A percentile compares a stretch with the other conserved stretches of the same genome.
Conservation (phyloP, 2,329 filamentous ascomycete genomes). For the Calonectria crousiana region DNA sequence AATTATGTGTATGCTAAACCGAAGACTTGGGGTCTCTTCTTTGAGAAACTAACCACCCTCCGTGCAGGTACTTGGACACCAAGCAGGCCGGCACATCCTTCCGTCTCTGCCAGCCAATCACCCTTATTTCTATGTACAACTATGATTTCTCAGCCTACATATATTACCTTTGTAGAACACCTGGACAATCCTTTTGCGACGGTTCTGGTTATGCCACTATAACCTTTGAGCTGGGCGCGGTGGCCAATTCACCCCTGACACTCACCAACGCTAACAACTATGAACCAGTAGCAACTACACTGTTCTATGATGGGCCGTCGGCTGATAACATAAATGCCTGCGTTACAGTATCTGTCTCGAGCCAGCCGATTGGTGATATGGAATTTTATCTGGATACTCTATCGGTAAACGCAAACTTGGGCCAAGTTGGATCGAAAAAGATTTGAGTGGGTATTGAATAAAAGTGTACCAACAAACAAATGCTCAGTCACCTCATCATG, state of each 20-base stretch:
- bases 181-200: accelerated
- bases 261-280: neutral
- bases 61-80: neutral
- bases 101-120: neutral
- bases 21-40: neutral
- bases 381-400: neutral
- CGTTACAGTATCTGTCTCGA: neutral
- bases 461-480: neutral
- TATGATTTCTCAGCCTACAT: neutral
- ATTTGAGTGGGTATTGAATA: neutral
- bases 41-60: neutral
- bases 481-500: neutral
- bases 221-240: neutral
- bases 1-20: neutral
- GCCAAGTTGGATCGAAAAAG: neutral
- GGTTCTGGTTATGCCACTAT: neutral
- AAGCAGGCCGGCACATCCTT: neutral
- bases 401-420: neutral
- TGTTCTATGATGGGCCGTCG: neutral
- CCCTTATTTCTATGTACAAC: neutral
- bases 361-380: neutral
- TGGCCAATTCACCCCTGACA: neutral
- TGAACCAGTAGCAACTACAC: neutral
- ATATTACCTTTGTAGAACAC: neutral
- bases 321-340: neutral